Evolutionary conservation across 202 grass and related monocot species (phyloP), one percentile per base, ranked within the genome.

Genomic region (Zoysia matrella): DNA sequence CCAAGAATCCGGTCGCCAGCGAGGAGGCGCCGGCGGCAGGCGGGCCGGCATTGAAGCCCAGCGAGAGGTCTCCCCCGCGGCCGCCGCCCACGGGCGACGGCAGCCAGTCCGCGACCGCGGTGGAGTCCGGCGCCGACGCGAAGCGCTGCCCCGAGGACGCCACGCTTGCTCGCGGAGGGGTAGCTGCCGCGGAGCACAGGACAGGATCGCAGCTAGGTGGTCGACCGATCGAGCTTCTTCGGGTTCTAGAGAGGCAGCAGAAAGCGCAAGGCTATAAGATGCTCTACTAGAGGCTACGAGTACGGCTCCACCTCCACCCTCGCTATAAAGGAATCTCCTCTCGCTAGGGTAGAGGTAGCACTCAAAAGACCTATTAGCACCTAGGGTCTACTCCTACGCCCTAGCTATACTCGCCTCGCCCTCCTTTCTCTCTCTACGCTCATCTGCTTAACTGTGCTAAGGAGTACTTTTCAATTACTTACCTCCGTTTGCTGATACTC

Each of bases 131-230:
- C 75, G 85, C 91, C 30, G 93, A 92, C 73, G 87, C 83, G 85
- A 94, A 90, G 70, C 96, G 88, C 83, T 89, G 81, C 16, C 85
- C 93, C 4, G 93, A 89, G 82, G 93, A 92, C 89, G 96, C 90
- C 94, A 94, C 92, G 84, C 89, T 92, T 88, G 47, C 83, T 54
- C 30, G 30, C 30, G 30, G 30, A 36, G 30, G 30, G 30, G 30
- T 36, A 36, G 30, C 30, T 36, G 30, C 30, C 4, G 14, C 4
- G 1, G 44, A 48, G 73, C n/a, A 12, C 47, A 22, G 14, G 78
- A 58, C 66, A 70, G 77, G 64, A 79, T 79, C 64, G 13, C 39
- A 1, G 30, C 30, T 36, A 36, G 30, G 30, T 36, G 30, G 30
- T 36, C 30, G 30, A 36, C 30, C 30, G 30, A 36, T 36, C 14